Evolutionary conservation across 1,284 basidiomycete genomes (phyloP), one percentile per base, ranked within the genome.

Genomic region (Blastosporella zonata): DNA sequence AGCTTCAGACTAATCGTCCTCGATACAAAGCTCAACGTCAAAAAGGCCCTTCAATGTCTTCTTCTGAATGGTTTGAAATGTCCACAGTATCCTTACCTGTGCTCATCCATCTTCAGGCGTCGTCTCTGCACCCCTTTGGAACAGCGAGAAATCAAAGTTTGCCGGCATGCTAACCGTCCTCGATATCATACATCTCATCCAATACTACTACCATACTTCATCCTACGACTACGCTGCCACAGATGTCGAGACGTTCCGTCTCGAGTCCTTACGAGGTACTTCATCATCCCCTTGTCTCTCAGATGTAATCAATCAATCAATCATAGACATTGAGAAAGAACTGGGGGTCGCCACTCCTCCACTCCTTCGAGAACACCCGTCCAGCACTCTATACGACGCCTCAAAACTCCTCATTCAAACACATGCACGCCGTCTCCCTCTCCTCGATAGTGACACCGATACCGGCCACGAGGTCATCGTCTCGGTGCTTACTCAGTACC

Each of bases 61-160:
- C 74, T 96, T 22, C 77, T 88, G 50, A 96, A 95, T 67, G 91
- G 93, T 92, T 40, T 47, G 50, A 37, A 28, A 43, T 38, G 15
- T 40, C 47, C 9, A 36, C n/a, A 31, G n/a, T 13, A 15, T 31
- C 27, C 29, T 38, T 23, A 20, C 50, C 15, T 47, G 10, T 2
- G 33, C 23, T 38, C 38, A 22, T 12, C 46, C 43, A 35, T 41
- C 42, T 50, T 21, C 60, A 96, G 94, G 93, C 54, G 94, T 99
- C 49, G 96, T 99, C 4, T 98, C 96, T 3, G 97, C 97, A 2
- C 96, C 97, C 2, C 74, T 99, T n/a, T 99, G 96, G 91, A 94
- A 96, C 72, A 94, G 92, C 64, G 87, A 92, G 53, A 84, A 81
- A 53, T 93, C 91, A 1, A 81, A 78, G 45, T 97, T 97, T 61